Evolutionary conservation across 192 early-diverging fungal genomes (phyloP), one percentile per base, ranked within the genome.

Genomic region (Coemansia sp.): DNA sequence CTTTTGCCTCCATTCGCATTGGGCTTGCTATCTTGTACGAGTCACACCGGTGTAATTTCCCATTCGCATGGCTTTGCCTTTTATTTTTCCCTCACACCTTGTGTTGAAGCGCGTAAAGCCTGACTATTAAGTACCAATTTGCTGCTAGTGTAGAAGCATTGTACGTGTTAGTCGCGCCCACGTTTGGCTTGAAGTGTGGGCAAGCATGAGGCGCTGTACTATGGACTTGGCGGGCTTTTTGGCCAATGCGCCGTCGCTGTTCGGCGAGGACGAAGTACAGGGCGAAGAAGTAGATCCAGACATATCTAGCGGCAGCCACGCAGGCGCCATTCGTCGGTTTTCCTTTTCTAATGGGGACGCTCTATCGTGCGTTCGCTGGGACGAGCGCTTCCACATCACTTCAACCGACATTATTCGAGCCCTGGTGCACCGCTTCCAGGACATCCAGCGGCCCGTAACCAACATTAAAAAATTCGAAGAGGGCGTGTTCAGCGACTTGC

Each of bases 381-480:
- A 96, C 74, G 86, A 92, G 66, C 87, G 90, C 21, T 97, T 92
- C 69, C 90, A 95, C 77, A 95, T 99, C 42, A 97, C 97, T 2
- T 94, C 95, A 13, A 97, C 95, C 2, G 97, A 99, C 74, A 97
- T 99, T 69, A 93, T 97, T 28, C 85, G 94, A 26, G 88, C 90
- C 0, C 86, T 99, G 2, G 87, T 91, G 39, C 95, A 92, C 70
- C 92, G 97, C 23, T 97, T 99, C 69, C 88, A 95, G 60, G 90
- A 87, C 40, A 92, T 97, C 77, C 89, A 90, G 38, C 85, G 95
- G 10, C 93, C 93, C 13, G 92, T 98, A 16, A 79, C 76, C 42
- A 93, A 93, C 60, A 83, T 91, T 58, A 96, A 97, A 74, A 99
- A 99, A 84, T 97, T 99, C 76, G 95, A 99, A 78, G 97, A 99